Conservation (phyloP, 768 basidiomycete genomes). For the Rhizopogon vinicolor region DNA sequence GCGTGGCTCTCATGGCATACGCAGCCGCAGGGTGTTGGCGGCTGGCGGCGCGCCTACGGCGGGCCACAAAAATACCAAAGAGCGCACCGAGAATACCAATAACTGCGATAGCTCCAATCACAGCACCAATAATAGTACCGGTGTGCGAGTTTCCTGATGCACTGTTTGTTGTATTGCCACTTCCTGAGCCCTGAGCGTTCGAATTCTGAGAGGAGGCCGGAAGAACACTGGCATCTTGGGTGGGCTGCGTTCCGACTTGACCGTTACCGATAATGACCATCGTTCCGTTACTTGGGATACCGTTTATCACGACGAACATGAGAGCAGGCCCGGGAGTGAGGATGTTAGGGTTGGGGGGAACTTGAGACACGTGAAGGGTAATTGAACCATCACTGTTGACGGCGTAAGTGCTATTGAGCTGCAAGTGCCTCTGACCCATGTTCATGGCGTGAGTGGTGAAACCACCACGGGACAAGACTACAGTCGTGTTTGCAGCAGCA, state of each 20-base stretch:
- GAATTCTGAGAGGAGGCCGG: constrained; percentile 38
- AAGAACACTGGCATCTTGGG: constrained; percentile 15
- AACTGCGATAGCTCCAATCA: constrained; percentile 25
- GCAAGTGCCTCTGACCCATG: constrained; percentile 78
- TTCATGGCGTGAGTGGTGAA: constrained; percentile 86
- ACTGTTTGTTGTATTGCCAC: constrained; percentile 4
- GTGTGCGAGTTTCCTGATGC: constrained; percentile 18
- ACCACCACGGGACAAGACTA: constrained; percentile 79
- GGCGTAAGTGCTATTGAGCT: constrained; percentile 83
- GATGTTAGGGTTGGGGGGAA: constrained; percentile 79
- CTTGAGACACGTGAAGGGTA: constrained; percentile 74
- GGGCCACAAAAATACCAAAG: constrained; percentile 43
- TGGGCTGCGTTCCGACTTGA: constrained; percentile 67
- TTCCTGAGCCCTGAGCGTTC: constrained; percentile 32
- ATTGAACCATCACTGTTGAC: constrained; percentile 76
- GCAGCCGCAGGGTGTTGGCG: constrained; percentile 24
- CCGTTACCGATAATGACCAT: constrained; percentile 80
- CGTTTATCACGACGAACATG: constrained; percentile 78
- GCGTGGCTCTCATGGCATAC: constrained; percentile 35
- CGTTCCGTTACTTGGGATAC: constrained; percentile 78
- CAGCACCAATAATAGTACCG: constrained; percentile 21
- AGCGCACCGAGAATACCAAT: constrained; percentile 26
- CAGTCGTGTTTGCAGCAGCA: constrained; percentile 69
- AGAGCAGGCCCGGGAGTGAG: constrained; percentile 88
- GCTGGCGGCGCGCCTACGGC: constrained; percentile 43